Evolutionary conservation across 805 yeast genomes (phyloP).

Genomic region (Saturnispora gosingensis): DNA sequence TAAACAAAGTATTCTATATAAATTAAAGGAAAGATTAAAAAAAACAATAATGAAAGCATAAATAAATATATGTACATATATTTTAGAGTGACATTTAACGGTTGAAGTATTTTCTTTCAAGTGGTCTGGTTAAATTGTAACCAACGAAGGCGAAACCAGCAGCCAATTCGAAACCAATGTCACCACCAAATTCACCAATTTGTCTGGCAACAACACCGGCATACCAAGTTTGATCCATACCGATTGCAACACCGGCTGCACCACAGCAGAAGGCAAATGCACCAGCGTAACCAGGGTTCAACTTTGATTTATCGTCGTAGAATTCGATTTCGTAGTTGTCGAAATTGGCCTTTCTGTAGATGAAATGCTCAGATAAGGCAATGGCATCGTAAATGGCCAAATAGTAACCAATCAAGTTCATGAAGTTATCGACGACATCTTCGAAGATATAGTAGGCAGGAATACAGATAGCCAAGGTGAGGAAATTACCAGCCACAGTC

Average conservation of each 20-base stretch:
- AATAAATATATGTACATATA: not conserved
- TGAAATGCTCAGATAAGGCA: constrained; percentile 71
- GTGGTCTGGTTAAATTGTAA: constrained; percentile 47
- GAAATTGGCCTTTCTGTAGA: constrained; percentile 54
- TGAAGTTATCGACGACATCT: constrained; percentile 70
- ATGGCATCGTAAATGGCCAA: constrained; percentile 76
- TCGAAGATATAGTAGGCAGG: constrained; percentile 77
- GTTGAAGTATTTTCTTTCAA: constrained; percentile 58
- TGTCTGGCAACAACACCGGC: constrained; percentile 53
- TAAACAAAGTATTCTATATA: not conserved
- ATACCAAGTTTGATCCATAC: constrained; percentile 86
- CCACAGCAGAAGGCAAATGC: constrained; percentile 71
- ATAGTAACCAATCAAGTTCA: constrained; percentile 89
- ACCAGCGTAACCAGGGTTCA: constrained; percentile 78
- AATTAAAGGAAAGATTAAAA: not conserved
- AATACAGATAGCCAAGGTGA: constrained; percentile 77
- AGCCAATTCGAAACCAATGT: constrained; percentile 77
- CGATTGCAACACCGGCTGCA: constrained; percentile 75
- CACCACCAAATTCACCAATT: constrained; percentile 70
- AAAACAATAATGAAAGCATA: not conserved
- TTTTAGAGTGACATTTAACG: constrained; percentile 23
- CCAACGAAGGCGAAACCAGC: constrained; percentile 56
- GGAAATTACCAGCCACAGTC: constrained; percentile 69
- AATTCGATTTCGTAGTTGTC: constrained; percentile 53
- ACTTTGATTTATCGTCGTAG: constrained; percentile 45